phyloP scores from a whole-genome alignment of 176 grass and related monocot genomes.

The Triticum monococcum region DNA sequence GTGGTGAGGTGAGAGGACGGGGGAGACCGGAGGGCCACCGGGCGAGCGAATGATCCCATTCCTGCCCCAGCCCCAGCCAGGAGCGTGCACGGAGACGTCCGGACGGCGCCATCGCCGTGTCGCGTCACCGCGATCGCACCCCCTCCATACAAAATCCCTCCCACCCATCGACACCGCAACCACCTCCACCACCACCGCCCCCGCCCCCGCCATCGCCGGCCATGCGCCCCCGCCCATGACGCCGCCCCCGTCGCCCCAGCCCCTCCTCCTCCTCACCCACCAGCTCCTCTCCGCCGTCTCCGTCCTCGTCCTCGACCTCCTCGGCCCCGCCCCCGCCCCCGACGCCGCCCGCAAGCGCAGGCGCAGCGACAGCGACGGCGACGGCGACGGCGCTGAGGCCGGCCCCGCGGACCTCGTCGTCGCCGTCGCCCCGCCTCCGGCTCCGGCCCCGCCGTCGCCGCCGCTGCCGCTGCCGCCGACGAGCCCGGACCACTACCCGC shows the following conservation, averaged over 20 bases:
- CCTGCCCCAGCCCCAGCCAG: too few relatives aligned
- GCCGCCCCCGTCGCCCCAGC: conserved; percentile 20
- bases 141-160: conserved; percentile 38
- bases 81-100: conserved; percentile 7
- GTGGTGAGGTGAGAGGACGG: background rate
- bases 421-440: background rate
- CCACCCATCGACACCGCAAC: conserved; percentile 38
- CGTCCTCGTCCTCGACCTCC: conserved; percentile 34
- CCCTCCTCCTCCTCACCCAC: conserved; percentile 23
- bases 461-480: conserved; percentile 17
- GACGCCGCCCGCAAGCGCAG: conserved; percentile 41
- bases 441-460: background rate
- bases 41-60: too few relatives aligned
- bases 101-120: background rate
- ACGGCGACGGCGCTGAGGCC: background rate
- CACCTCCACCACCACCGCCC: conserved; percentile 29
- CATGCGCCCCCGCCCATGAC: conserved; percentile 42
- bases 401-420: background rate
- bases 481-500: conserved; percentile 57
- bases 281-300: conserved; percentile 26
- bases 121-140: conserved; percentile 31
- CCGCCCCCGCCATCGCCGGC: conserved; percentile 31
- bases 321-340: conserved; percentile 1
- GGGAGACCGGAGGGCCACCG: too few relatives aligned
- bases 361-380: background rate